Evolutionary conservation across 805 yeast genomes (phyloP), one percentile per base, ranked within the genome.

Genomic region (Pichia kluyveri): DNA sequence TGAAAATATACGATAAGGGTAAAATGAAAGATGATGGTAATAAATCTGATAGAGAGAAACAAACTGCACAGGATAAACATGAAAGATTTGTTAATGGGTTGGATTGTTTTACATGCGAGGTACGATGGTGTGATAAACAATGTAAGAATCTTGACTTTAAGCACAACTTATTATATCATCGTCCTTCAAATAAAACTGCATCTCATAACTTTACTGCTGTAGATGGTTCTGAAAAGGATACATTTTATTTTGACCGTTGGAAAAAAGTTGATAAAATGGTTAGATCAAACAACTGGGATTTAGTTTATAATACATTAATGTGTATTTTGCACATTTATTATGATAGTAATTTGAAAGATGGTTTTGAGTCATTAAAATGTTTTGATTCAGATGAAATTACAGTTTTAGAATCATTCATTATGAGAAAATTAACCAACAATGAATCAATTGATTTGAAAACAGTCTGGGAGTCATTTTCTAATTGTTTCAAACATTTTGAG

Each of bases 1-100:
- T 64, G 41, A 63, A 63, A 48, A 57, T 57, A 7, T 60, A 61
- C 40, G 66, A 64, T 49, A 52, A 54, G 38, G 67, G 68, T 5
- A 44, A 61, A 10, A 52, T 61, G 49, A 59, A 56, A 38, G 59
- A 50, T 38, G 47, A 41, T 15, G 51, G 45, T 10, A 46, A 46
- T 4, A 56, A 56, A 31, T 27, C 44, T 9, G 42, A 32, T 11
- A 42, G 50, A 14, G 41, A 54, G 11, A 53, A 52, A 32, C 52
- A 47, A n/a, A 18, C 57, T 5, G 38, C 49, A 2, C 57, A 55
- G 27, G 59, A 58, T 41, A 62, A 59, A 44, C 60, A 58, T 43
- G 57, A 56, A 11, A 51, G 68, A 23, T 63, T 54, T 39, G 31
- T 63, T 26, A 58, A 50, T 23, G 68, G 68, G 0, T 49, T 64